Percentiles rank a stretch among this genome's conserved stretches.
These are phyloP conservation scores for Pseudocercospora musae DNA, from an alignment of 2,329 filamentous ascomycete genomes.

Conservation along the genomic window DNA sequence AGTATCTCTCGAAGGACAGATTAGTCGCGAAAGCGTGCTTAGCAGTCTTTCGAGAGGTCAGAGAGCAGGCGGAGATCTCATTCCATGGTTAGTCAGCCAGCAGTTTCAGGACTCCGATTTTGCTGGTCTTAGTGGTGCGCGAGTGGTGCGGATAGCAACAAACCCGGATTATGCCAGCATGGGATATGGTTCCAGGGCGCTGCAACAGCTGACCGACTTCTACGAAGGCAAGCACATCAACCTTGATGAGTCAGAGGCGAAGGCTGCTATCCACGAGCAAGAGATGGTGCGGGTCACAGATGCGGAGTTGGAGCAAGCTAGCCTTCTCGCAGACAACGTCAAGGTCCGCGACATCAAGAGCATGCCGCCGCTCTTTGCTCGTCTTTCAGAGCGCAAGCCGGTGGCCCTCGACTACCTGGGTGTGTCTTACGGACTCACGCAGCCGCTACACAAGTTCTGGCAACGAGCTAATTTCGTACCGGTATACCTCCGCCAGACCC, in stretches of 20 bases:
- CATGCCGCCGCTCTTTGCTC: conserved; percentile 91
- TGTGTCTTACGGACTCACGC: conserved; percentile 90
- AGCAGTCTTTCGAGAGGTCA: conserved; percentile 86
- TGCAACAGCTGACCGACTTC: conserved; percentile 84
- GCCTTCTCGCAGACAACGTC: conserved; percentile 80
- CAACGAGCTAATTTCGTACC: conserved; percentile 82
- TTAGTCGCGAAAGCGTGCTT: conserved; percentile 87
- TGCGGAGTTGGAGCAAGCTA: conserved; percentile 70
- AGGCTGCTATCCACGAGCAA: conserved; percentile 44
- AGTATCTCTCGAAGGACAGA: conserved; percentile 88
- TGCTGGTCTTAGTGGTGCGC: conserved; percentile 84
- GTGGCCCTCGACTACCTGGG: conserved; percentile 85
- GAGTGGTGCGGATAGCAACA: conserved; percentile 90
- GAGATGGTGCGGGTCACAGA: conserved; percentile 75
- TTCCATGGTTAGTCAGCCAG: conserved; percentile 95
- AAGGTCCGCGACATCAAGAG: conserved; percentile 83
- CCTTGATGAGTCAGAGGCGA: conserved; percentile 67
- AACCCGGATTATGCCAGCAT: conserved; percentile 89
- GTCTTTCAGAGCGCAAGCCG: conserved; percentile 77
- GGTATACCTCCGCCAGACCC: conserved; percentile 89
- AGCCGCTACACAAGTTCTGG: conserved; percentile 92
- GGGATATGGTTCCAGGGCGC: conserved; percentile 88
- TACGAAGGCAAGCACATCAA: conserved; percentile 90
- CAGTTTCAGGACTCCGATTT: conserved; percentile 99
- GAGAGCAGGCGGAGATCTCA: conserved; percentile 85